Percentiles rank a stretch among this genome's conserved stretches.
These are phyloP conservation scores for Ustilago nuda DNA, from an alignment of 1,284 basidiomycete genomes.

Conservation along the genomic window DNA sequence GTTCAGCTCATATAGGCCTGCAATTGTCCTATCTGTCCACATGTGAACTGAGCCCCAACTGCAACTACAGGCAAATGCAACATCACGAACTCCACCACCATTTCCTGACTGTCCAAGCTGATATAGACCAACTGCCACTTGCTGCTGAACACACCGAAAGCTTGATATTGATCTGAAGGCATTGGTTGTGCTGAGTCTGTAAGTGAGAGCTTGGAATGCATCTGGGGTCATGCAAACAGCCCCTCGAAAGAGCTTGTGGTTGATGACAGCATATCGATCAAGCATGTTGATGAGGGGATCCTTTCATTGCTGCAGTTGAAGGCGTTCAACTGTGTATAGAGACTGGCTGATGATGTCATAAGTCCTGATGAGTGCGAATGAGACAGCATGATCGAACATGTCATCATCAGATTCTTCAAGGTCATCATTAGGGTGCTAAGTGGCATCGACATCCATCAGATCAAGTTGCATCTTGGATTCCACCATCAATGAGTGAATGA, in stretches of 20 bases:
- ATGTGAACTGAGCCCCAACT: neutral
- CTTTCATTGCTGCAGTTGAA: neutral
- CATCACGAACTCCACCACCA: neutral
- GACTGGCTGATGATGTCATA: neutral
- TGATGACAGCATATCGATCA: neutral
- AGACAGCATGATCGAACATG: neutral
- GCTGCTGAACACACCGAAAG: neutral
- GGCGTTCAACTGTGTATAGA: neutral
- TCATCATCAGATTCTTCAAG: neutral
- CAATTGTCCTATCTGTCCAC: neutral
- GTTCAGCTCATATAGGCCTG: neutral
- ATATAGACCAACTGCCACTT: slow-evolving; percentile 2
- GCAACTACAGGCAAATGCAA: neutral
- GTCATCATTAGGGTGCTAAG: neutral
- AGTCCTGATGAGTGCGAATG: neutral
- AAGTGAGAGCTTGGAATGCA: neutral
- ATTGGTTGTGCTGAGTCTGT: neutral
- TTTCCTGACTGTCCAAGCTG: neutral
- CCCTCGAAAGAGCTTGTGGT: neutral
- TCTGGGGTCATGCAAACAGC: neutral
- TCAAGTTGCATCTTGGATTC: neutral
- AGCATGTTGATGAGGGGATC: neutral
- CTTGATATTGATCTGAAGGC: neutral
- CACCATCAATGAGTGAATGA: neutral
- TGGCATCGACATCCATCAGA: neutral